Evolutionary conservation across 2,329 filamentous ascomycete species (phyloP).

Genomic region (Colletotrichum simmondsii): DNA sequence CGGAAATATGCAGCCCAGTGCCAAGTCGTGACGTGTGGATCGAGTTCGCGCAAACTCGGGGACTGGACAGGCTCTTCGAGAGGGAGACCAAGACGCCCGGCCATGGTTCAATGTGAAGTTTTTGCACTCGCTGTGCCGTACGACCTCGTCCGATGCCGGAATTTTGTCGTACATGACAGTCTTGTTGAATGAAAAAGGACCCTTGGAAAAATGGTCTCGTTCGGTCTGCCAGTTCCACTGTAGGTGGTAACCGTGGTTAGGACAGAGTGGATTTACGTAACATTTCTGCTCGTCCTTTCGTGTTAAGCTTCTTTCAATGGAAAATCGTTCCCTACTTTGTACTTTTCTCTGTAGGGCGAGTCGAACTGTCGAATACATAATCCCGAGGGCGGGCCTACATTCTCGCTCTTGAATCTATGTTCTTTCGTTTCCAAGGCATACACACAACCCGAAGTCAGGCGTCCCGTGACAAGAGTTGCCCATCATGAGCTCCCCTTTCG

Average conservation of each 20-base stretch:
- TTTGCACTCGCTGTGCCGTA: neutral
- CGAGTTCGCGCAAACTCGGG: constrained; percentile 18
- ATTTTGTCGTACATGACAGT: neutral
- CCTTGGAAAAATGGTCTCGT: neutral
- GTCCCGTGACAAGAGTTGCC: neutral
- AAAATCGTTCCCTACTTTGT: neutral
- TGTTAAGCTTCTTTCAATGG: constrained; percentile 16
- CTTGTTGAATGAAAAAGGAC: too few relatives aligned
- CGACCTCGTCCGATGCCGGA: constrained; percentile 14
- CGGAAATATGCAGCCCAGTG: neutral
- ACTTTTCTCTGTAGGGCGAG: neutral
- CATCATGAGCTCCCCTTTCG: constrained; percentile 20
- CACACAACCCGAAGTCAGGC: neutral
- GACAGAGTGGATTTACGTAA: constrained; percentile 18
- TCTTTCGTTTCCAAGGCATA: neutral
- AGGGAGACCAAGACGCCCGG: neutral
- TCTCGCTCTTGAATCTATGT: neutral
- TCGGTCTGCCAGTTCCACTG: neutral
- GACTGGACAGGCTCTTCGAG: neutral
- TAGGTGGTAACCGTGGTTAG: neutral
- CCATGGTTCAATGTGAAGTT: neutral
- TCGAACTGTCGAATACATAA: neutral
- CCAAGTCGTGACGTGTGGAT: constrained; percentile 16
- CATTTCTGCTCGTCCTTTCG: neutral
- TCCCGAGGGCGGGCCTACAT: too few relatives aligned